A percentile compares a stretch with the other conserved stretches of the same genome.
Conservation (phyloP, 176 grass and related monocot genomes). For the Eleusine coracana region DNA sequence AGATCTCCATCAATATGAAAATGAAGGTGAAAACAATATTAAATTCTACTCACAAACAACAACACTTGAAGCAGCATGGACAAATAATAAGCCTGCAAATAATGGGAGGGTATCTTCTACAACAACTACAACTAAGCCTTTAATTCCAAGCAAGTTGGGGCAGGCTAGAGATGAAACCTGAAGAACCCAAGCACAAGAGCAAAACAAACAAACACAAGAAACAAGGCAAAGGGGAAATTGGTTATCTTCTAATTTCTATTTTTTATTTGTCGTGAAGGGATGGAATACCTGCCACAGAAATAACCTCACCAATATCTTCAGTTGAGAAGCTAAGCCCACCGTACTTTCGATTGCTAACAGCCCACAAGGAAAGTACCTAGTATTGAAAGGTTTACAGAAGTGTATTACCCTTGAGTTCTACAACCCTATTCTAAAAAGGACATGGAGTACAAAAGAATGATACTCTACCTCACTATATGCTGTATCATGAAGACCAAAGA, state of each 20-base stretch:
- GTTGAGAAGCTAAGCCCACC: slow-evolving; percentile 72
- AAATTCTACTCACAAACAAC: not conserved
- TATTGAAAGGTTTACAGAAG: slow-evolving; percentile 10
- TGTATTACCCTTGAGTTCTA: not conserved
- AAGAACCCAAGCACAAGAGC: too few species aligned
- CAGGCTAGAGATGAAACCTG: too few species aligned
- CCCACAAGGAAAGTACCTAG: slow-evolving; percentile 80
- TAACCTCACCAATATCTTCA: slow-evolving; percentile 60
- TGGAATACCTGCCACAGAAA: slow-evolving; percentile 70
- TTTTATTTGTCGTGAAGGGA: not conserved
- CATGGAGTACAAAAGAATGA: not conserved
- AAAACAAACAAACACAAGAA: too few species aligned
- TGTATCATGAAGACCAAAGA: slow-evolving; percentile 76
- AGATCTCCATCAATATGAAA: not conserved
- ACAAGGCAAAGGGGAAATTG: too few species aligned
- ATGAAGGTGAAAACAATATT: not conserved
- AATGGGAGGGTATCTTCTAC: not conserved
- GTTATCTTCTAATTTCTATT: not conserved
- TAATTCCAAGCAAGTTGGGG: too few species aligned
- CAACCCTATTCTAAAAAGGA: not conserved
- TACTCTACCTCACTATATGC: slow-evolving; percentile 77
- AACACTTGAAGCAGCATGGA: not conserved
- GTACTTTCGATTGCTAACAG: slow-evolving; percentile 59
- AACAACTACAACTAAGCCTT: too few species aligned
- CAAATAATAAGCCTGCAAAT: not conserved